phyloP scores from a whole-genome alignment of 2,329 filamentous ascomycete genomes.

The Pyricularia pennisetigena region DNA sequence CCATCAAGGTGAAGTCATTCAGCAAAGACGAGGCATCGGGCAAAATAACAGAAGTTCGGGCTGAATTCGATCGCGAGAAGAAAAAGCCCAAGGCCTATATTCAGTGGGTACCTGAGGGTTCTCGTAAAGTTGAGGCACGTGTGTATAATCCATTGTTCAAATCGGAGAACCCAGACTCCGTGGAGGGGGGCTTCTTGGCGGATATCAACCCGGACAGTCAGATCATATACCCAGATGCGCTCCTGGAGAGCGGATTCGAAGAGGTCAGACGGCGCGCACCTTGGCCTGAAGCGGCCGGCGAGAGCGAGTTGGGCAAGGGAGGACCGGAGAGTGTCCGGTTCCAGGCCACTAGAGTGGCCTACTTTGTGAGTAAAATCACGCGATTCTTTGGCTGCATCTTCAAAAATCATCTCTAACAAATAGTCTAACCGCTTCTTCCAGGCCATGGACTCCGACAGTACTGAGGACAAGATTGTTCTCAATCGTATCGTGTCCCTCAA shows the following conservation, averaged over 20 bases:
- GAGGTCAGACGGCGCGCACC: slow-evolving; percentile 62
- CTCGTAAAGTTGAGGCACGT: slow-evolving; percentile 62
- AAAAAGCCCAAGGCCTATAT: slow-evolving; percentile 75
- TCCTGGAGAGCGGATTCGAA: slow-evolving; percentile 76
- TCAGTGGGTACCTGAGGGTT: slow-evolving; percentile 75
- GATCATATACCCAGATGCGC: slow-evolving; percentile 63
- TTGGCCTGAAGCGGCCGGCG: slow-evolving; percentile 72
- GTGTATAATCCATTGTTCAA: slow-evolving; percentile 80
- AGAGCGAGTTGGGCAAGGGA: slow-evolving; percentile 48
- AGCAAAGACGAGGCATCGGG: slow-evolving; percentile 50
- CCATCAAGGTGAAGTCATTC: slow-evolving; percentile 60
- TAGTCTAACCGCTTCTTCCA: not conserved
- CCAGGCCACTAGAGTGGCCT: slow-evolving; percentile 83
- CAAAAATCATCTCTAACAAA: not conserved
- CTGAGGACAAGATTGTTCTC: slow-evolving; percentile 69
- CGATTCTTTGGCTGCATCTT: not conserved
- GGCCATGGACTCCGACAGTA: slow-evolving; percentile 66
- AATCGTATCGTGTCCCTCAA: slow-evolving; percentile 90
- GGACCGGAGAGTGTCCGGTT: slow-evolving; percentile 74
- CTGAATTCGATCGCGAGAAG: slow-evolving; percentile 59
- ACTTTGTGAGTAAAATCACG: slow-evolving; percentile 48
- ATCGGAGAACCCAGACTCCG: slow-evolving; percentile 69
- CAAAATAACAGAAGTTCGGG: slow-evolving; percentile 47
- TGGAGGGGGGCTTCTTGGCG: slow-evolving; percentile 70
- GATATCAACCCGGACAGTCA: slow-evolving; percentile 82